Evolutionary conservation across 768 basidiomycete species (phyloP), one percentile per base, ranked within the genome.

Genomic region (Phylloporus scabripes): DNA sequence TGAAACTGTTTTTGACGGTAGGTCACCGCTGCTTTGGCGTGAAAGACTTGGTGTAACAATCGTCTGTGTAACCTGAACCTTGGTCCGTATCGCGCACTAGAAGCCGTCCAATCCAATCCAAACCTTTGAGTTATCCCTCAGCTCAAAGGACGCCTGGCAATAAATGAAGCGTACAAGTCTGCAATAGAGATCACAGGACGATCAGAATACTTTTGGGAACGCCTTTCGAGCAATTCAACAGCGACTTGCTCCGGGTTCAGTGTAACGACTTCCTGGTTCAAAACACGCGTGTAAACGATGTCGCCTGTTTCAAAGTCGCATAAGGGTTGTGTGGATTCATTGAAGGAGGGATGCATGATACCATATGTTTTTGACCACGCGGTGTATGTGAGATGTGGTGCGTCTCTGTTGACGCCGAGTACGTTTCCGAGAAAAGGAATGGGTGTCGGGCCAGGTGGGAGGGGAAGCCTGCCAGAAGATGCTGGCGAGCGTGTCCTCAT

Each of bases 181-280:
- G 36, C 40, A 7, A n/a, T 11, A 17, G 42, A n/a, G 17, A 33
- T 18, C 7, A 23, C 23, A 3, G 60, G 45, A 1, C 58, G 39
- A 40, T 54, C 52, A 38, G 78, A 81, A 55, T 80, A 81, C 21
- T 75, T 75, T 12, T 71, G 61, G 37, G 78, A 74, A 26, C 75
- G 72, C 56, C 71, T 76, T 39, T 81, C 80, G 21, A 82, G 61
- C 24, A 82, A 63, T 44, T 78, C 77, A 18, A 67, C 66, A 17
- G 72, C 72, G 12, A 68, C 70, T 51, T 75, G 63, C 48, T 73
- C 59, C 58, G 70, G 71, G 63, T 75, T 80, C 44, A 83, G 59
- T 42, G 80, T 64, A 42, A 82, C 55, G 61, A 80, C 68, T 1
- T 75, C 66, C 48, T 74, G 71, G 31, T 70, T 68, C 46, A 81